Percentiles rank a stretch among this genome's conserved stretches.
phyloP scores from a whole-genome alignment of 371 early-diverging fungal genomes.

The Chytridium lagenaria region DNA sequence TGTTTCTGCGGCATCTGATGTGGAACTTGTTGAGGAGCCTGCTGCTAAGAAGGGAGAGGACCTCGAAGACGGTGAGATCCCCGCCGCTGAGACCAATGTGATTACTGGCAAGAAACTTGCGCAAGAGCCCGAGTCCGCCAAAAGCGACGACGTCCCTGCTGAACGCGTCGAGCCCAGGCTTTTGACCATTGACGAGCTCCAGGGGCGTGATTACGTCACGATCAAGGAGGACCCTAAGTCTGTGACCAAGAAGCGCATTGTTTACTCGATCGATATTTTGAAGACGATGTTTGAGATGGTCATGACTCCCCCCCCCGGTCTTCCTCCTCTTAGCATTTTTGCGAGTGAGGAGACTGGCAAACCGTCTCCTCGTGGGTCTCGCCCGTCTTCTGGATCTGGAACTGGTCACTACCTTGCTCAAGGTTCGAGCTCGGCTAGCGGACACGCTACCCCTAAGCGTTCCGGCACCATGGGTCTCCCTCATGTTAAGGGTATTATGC shows the following conservation, averaged over 20 bases:
- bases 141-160: background rate
- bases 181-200: constrained; percentile 45
- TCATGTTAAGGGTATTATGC: constrained; percentile 34
- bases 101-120: constrained; percentile 31
- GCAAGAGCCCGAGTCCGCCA: constrained; percentile 26
- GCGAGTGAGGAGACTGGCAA: constrained; percentile 67
- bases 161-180: constrained; percentile 27
- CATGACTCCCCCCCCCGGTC: constrained; percentile 72
- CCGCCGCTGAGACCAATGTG: constrained; percentile 21
- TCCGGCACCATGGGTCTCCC: constrained; percentile 13
- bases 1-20: constrained; percentile 14
- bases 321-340: constrained; percentile 71
- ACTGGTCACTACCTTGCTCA: constrained; percentile 17
- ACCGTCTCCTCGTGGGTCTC: constrained; percentile 54
- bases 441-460: constrained; percentile 22
- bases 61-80: constrained; percentile 23
- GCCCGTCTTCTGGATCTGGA: constrained; percentile 35
- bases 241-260: no score
- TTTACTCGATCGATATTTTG: no score
- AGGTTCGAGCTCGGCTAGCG: constrained; percentile 23
- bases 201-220: constrained; percentile 67
- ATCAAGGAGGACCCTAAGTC: no score
- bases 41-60: constrained; percentile 6
- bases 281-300: no score
- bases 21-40: background rate